Evolutionary conservation across 805 yeast species (phyloP).

Genomic region (Wickerhamiella nectarea): DNA sequence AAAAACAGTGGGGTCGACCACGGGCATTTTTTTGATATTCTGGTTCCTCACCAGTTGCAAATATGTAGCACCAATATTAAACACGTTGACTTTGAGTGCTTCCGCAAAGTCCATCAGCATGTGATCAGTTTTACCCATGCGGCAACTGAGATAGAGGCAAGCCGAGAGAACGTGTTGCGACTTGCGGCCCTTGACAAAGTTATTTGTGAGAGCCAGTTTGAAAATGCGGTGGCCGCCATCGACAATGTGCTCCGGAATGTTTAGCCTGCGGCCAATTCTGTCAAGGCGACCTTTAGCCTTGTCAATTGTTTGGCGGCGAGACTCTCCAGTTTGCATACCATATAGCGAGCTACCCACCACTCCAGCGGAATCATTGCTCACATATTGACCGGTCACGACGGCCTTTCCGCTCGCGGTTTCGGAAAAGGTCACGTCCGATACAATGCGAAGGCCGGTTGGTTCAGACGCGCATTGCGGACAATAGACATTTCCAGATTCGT

Average conservation of each 20-base stretch:
- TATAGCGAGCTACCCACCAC: slow-evolving; percentile 50
- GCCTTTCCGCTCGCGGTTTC: slow-evolving; percentile 92
- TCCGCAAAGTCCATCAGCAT: slow-evolving; percentile 94
- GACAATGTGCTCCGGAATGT: slow-evolving; percentile 70
- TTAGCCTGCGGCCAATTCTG: slow-evolving; percentile 64
- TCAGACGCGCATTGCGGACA: not conserved
- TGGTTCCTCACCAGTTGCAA: slow-evolving; percentile 80
- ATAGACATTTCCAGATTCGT: not conserved
- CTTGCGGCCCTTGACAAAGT: slow-evolving; percentile 93
- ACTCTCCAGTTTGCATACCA: slow-evolving; percentile 37
- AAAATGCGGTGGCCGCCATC: slow-evolving; percentile 87
- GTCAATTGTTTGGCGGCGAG: slow-evolving; percentile 76
- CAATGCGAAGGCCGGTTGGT: slow-evolving; percentile 43
- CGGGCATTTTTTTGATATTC: slow-evolving; percentile 62
- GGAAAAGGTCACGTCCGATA: slow-evolving; percentile 87
- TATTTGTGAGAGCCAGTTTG: slow-evolving; percentile 67
- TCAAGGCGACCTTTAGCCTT: slow-evolving; percentile 71
- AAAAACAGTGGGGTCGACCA: slow-evolving; percentile 88
- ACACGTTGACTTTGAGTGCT: slow-evolving; percentile 77
- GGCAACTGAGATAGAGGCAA: slow-evolving; percentile 87
- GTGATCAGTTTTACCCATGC: slow-evolving; percentile 81
- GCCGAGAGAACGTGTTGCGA: slow-evolving; percentile 94
- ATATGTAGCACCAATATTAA: slow-evolving; percentile 91
- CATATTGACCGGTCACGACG: slow-evolving; percentile 85
- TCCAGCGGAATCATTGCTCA: slow-evolving; percentile 72